Evolutionary conservation across 192 early-diverging fungal genomes (phyloP).

Genomic region (Coemansia sp.): DNA sequence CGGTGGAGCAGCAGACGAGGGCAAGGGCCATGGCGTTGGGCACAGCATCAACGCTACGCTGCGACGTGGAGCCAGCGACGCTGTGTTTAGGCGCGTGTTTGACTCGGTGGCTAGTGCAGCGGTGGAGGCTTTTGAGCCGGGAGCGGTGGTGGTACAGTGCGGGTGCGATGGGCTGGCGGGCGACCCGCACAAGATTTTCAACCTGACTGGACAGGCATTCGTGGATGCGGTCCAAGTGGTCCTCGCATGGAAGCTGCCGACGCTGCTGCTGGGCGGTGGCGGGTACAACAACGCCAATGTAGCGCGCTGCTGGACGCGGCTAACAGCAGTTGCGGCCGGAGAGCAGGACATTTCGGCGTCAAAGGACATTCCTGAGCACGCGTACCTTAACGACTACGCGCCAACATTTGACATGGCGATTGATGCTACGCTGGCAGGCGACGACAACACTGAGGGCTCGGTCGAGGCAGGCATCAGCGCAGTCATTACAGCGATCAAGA

Average conservation of each 20-base stretch:
- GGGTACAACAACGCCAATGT: conserved; percentile 93
- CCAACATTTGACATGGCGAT: conserved; percentile 39
- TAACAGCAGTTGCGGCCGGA: conserved; percentile 74
- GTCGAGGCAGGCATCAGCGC: conserved; percentile 7
- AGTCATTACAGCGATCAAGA: neutral
- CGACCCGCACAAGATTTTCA: conserved; percentile 46
- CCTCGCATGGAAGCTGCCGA: conserved; percentile 15
- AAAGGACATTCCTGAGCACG: conserved; percentile 64
- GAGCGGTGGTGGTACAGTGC: conserved; percentile 89
- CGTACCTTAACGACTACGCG: conserved; percentile 63
- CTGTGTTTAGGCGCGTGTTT: conserved; percentile 78
- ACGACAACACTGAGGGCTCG: conserved; percentile 24
- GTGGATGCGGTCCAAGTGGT: conserved; percentile 17
- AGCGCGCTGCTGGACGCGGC: conserved; percentile 91
- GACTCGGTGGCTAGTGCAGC: conserved; percentile 68
- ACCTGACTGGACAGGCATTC: conserved; percentile 38
- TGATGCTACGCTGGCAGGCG: conserved; percentile 14
- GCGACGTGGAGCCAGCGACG: conserved; percentile 83
- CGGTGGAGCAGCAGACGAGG: conserved; percentile 78
- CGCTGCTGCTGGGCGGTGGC: conserved; percentile 56
- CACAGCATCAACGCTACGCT: conserved; percentile 92
- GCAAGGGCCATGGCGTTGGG: conserved; percentile 72
- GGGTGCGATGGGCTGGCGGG: conserved; percentile 60
- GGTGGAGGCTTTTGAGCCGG: conserved; percentile 73
- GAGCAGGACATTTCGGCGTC: conserved; percentile 5